Conservation (phyloP, 164 flowering plant species). For the Hamamelis virginiana region DNA sequence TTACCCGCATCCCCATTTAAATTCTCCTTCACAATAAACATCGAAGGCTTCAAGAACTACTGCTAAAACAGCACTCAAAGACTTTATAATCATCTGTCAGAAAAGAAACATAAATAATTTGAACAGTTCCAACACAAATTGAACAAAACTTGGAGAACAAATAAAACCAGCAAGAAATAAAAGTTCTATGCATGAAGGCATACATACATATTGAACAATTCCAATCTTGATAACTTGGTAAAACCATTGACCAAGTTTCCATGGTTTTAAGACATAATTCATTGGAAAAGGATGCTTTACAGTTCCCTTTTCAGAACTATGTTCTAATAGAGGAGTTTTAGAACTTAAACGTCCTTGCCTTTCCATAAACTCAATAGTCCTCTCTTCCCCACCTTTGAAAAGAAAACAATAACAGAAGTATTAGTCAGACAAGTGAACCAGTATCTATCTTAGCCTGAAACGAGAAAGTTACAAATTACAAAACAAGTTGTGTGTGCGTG, state of each 20-base stretch:
- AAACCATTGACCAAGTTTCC: constrained; percentile 88
- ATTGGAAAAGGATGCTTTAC: constrained; percentile 92
- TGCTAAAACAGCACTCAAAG: constrained; percentile 67
- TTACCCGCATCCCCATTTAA: constrained; percentile 85
- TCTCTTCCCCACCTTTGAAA: constrained; percentile 78
- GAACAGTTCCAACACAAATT: no score
- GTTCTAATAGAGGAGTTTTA: constrained; percentile 66
- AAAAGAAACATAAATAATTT: constrained; percentile 6
- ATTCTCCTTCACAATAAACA: constrained; percentile 97
- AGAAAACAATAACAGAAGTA: not conserved
- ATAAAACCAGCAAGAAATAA: no score
- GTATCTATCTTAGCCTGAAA: not conserved
- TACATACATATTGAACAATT: constrained; percentile 95
- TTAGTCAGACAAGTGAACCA: not conserved
- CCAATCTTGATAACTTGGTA: constrained; percentile 91
- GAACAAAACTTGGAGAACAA: no score
- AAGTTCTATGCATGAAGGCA: not conserved
- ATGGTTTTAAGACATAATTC: constrained; percentile 76
- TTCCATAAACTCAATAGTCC: constrained; percentile 79
- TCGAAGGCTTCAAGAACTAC: constrained; percentile 83
- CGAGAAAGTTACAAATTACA: not conserved
- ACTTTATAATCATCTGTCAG: constrained; percentile 87
- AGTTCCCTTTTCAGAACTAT: constrained; percentile 56
- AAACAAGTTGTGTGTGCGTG: not conserved
- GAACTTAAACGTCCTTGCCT: constrained; percentile 69